Evolutionary conservation across 306 rosid genomes (phyloP).

Genomic region (Vigna trinervia): DNA sequence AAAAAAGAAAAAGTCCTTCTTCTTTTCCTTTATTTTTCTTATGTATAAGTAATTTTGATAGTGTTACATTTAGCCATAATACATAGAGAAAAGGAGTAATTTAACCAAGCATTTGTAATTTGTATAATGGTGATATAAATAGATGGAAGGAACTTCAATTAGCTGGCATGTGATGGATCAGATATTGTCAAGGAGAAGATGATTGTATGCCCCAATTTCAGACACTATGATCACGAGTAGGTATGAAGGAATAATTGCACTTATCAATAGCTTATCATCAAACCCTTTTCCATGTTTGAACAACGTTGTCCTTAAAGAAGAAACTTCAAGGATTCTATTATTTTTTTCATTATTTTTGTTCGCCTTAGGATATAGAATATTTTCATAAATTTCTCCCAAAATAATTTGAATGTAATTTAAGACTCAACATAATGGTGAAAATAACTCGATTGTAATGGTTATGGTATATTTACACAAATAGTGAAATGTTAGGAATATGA

Average conservation of each 20-base stretch:
- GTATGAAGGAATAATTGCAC: conserved; percentile 45
- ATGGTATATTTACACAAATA: not conserved
- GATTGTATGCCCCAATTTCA: conserved; percentile 30
- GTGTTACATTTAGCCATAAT: too few species aligned
- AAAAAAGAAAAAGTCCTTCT: too few species aligned
- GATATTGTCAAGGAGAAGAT: conserved; percentile 42
- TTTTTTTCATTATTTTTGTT: conserved; percentile 32
- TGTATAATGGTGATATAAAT: too few species aligned
- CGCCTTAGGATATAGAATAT: not conserved
- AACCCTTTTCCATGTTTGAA: conserved; percentile 30
- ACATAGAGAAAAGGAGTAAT: too few species aligned
- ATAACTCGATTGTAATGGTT: not conserved
- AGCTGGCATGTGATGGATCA: conserved; percentile 14
- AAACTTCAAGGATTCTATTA: conserved; percentile 41
- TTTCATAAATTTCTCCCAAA: conserved; percentile 26
- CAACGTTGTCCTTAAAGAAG: conserved; percentile 45
- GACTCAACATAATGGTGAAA: not conserved
- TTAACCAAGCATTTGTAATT: too few species aligned
- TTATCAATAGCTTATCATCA: conserved; percentile 44
- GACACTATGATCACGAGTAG: conserved; percentile 43
- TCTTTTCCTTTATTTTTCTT: too few species aligned
- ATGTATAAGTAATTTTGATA: too few species aligned
- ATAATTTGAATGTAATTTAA: not conserved
- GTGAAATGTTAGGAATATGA: too few species aligned
- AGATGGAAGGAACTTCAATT: not conserved